Evolutionary conservation across 2,329 filamentous ascomycete genomes (phyloP), one percentile per base, ranked within the genome.

Genomic region (Rasamsonia emersonii): DNA sequence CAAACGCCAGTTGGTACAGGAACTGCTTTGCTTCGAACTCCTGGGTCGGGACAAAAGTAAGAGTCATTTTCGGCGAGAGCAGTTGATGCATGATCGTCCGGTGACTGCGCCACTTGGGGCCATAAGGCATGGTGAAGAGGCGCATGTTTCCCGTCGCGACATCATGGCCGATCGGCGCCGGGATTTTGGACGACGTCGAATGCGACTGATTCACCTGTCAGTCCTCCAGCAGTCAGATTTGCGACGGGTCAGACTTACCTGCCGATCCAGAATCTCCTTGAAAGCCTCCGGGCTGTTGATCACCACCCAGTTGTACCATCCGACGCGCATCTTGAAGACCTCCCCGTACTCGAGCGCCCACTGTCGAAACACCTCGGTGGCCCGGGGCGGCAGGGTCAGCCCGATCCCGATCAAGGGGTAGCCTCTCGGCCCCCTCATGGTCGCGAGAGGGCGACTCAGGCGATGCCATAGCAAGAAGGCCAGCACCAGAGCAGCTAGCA

Each of bases 121-220:
- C 27, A 18, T 28, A 28, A 6, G 27, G 27, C 27, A 28, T 28
- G 3, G 27, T 28, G 11, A 28, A 28, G 16, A 28, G 18, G 16
- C 27, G 27, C 27, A 28, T 28, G 18, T 18, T 18, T 18, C 27
- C 27, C 14, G 19, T 18, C 7, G 19, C 27, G 16, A 28, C 16
- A 10, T 18, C 27, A 28, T 28, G 16, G 9, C 18, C 10, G 8
- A 28, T 28, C 5, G 27, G 27, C 9, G 27, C 27, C 14, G 27
- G 27, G 4, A 18, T 18, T 11, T 28, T 28, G 10, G 27, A 28
- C 2, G 27, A 28, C 10, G 27, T 28, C n/a, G 18, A 28, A 9
- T 10, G 16, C 9, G 27, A 28, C 27, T 28, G 13, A n/a, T 28
- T 9, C n/a, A n/a, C n/a, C n/a, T n/a, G n/a, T n/a, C n/a, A n/a